A percentile compares a stretch with the other conserved stretches of the same genome.
Evolutionary conservation across 2,329 filamentous ascomycete species (phyloP).

Genomic region (Alternaria conjuncta): DNA sequence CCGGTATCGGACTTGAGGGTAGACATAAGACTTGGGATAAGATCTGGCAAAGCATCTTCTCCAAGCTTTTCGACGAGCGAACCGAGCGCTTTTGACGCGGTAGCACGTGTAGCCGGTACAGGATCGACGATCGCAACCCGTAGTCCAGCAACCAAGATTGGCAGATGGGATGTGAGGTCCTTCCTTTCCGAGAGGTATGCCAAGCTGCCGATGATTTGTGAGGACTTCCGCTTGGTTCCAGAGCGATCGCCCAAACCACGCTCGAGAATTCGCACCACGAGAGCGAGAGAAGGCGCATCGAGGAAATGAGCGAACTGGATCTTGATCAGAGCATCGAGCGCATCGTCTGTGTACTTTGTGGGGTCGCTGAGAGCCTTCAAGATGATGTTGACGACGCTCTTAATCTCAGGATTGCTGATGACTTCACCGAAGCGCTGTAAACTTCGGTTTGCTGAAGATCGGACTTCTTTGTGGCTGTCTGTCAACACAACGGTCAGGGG

Average conservation of each 20-base stretch:
- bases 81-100: slow-evolving; percentile 91
- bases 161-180: slow-evolving; percentile 88
- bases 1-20: slow-evolving; percentile 97
- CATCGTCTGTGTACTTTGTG: slow-evolving; percentile 95
- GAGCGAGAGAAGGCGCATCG: slow-evolving; percentile 92
- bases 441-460: slow-evolving; percentile 89
- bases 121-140: slow-evolving; percentile 91
- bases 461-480: slow-evolving; percentile 97
- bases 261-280: slow-evolving; percentile 94
- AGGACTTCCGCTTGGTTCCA: slow-evolving; percentile 92
- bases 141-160: slow-evolving; percentile 88
- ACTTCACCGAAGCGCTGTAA: slow-evolving; percentile 98
- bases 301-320: slow-evolving; percentile 98
- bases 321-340: slow-evolving; percentile 92
- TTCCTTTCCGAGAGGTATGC: slow-evolving; percentile 97
- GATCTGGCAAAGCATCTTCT: slow-evolving; percentile 93
- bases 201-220: slow-evolving; percentile 96
- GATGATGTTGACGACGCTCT: slow-evolving; percentile 86
- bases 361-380: slow-evolving; percentile 97
- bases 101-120: slow-evolving; percentile 93
- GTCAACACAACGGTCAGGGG: slow-evolving; percentile 92
- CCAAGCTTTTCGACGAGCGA: slow-evolving; percentile 98
- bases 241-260: slow-evolving; percentile 90
- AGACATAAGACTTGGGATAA: slow-evolving; percentile 96
- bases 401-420: slow-evolving; percentile 97